These are phyloP conservation scores for Porphyridium purpureum DNA, from an alignment of 23 red algal genomes.

Conservation along the genomic window DNA sequence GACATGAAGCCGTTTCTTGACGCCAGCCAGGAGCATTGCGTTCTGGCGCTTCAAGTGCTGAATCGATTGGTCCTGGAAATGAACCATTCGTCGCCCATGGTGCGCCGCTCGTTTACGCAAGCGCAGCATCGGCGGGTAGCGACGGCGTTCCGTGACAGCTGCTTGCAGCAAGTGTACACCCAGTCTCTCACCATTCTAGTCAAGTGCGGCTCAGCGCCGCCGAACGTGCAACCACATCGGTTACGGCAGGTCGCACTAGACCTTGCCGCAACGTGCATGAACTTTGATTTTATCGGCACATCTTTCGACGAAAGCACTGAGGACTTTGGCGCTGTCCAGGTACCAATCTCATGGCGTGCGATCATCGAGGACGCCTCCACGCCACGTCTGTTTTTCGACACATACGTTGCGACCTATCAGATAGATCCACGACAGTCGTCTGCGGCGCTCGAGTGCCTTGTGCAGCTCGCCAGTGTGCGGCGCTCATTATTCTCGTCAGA, in stretches of 20 bases:
- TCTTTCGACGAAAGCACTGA: constrained; percentile 53
- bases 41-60: constrained; percentile 41
- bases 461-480: constrained; percentile 56
- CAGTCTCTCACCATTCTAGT: constrained; percentile 29
- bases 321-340: constrained; percentile 62
- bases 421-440: constrained; percentile 19
- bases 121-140: constrained; percentile 41
- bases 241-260: constrained; percentile 17
- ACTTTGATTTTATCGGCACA: constrained; percentile 68
- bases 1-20: constrained; percentile 58
- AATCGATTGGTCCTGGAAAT: constrained; percentile 42
- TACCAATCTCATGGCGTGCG: constrained; percentile 42
- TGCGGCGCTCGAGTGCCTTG: constrained; percentile 41
- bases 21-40: constrained; percentile 58
- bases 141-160: constrained; percentile 45
- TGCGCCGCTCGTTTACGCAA: constrained; percentile 30
- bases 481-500: constrained; percentile 56
- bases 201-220: constrained; percentile 28
- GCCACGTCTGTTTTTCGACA: constrained; percentile 45
- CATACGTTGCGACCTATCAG: constrained; percentile 25
- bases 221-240: constrained; percentile 14
- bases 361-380: constrained; percentile 51
- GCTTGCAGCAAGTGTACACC: constrained; percentile 43
- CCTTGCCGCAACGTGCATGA: constrained; percentile 29
- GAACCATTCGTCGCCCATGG: constrained; percentile 21